Evolutionary conservation across 2,329 filamentous ascomycete genomes (phyloP).

Genomic region (Calonectria fujianensis): DNA sequence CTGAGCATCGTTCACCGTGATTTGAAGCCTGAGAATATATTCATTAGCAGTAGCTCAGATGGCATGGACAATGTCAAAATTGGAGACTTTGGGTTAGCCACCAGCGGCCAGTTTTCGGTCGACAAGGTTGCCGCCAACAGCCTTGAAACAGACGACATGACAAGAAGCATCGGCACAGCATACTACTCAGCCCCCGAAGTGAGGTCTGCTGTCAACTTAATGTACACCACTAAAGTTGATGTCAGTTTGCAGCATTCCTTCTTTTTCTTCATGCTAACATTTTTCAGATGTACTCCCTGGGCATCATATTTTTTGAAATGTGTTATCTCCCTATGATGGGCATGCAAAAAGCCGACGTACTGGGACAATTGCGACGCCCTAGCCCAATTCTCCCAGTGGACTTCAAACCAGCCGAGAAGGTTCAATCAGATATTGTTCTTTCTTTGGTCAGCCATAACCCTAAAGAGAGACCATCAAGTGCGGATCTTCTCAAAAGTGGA

Average conservation of each 20-base stretch:
- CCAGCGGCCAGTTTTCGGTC: conserved; percentile 84
- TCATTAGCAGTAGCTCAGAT: conserved; percentile 83
- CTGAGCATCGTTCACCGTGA: conserved; percentile 96
- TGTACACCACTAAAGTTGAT: conserved; percentile 95
- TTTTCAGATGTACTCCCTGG: conserved; percentile 92
- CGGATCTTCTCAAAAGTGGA: conserved; percentile 88
- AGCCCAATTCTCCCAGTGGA: conserved; percentile 82
- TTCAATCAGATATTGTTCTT: conserved; percentile 85
- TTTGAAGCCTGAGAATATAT: conserved; percentile 97
- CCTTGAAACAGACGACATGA: conserved; percentile 78
- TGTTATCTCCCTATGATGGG: conserved; percentile 81
- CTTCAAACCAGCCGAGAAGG: conserved; percentile 82
- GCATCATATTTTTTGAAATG: conserved; percentile 99
- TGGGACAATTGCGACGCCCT: conserved; percentile 81
- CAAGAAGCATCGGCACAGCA: conserved; percentile 83
- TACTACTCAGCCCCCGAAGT: conserved; percentile 97
- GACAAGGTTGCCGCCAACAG: conserved; percentile 69
- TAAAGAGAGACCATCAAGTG: conserved; percentile 86
- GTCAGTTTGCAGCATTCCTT: conserved; percentile 65
- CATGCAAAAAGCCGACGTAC: conserved; percentile 78
- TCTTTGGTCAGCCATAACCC: conserved; percentile 89
- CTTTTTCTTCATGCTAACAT: conserved; percentile 33
- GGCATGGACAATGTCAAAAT: conserved; percentile 93
- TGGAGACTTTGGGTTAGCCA: conserved; percentile 96
- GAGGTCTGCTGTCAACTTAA: conserved; percentile 81